Percentiles rank a stretch among this genome's conserved stretches.
Conservation (phyloP, 108 stramenopile species). For the Pseudonitzschia pungens region DNA sequence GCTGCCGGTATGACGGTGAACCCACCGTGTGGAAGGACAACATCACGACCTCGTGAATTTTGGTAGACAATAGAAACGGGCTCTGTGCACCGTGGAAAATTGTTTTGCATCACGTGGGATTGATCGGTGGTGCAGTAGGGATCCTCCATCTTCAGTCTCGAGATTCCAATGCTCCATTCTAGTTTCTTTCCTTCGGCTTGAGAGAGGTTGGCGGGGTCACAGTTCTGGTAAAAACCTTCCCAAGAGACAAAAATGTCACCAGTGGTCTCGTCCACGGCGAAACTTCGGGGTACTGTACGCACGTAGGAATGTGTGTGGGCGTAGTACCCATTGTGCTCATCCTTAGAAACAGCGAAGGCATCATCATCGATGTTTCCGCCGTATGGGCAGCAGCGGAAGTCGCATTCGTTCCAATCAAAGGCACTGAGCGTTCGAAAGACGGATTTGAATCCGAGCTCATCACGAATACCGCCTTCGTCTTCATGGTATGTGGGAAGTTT, state of each 20-base stretch:
- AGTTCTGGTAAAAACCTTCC: constrained; percentile 29
- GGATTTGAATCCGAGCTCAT: constrained; percentile 11
- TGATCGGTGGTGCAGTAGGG: constrained; percentile 12
- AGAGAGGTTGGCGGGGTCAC: neutral
- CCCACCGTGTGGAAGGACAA: constrained; percentile 10
- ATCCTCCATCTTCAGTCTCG: constrained; percentile 12
- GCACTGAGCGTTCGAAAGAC: constrained; percentile 14
- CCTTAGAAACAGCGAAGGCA: neutral
- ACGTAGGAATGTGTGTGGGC: constrained; percentile 4
- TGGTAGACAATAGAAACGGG: constrained; percentile 26
- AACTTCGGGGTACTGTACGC: constrained; percentile 12
- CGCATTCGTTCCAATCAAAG: constrained; percentile 16
- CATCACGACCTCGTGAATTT: neutral
- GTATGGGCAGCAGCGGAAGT: constrained; percentile 3
- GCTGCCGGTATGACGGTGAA: constrained; percentile 7
- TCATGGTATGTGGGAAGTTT: neutral
- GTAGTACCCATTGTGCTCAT: neutral
- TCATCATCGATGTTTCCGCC: neutral
- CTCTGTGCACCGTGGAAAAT: constrained; percentile 16
- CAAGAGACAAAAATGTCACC: constrained; percentile 22
- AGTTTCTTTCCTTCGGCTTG: constrained; percentile 5
- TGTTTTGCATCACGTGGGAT: constrained; percentile 9
- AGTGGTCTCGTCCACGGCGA: constrained; percentile 16
- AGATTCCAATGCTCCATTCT: constrained; percentile 22
- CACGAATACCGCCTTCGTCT: neutral